Base-by-base conservation (phyloP, 2,329 filamentous ascomycete species). In the Colletotrichum sp. region DNA sequence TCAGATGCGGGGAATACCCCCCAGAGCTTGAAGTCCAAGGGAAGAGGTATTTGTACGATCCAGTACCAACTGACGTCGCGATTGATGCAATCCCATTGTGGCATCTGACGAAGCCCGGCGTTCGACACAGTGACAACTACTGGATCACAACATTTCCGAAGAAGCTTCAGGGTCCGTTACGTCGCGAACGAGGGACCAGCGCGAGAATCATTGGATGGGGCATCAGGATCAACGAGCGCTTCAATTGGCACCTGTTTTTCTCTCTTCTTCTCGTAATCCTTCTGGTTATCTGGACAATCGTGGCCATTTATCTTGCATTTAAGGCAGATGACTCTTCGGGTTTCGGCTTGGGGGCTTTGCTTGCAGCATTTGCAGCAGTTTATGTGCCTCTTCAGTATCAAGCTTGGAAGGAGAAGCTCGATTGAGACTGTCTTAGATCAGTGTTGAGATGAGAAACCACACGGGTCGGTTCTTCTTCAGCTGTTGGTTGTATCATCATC, bases 71-170 rank as follows among this genome's bases (percentile, higher is more conserved):
- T 8, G 64, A 72, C 18, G 64, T 72, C 5, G 70, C 32, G 6
- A 8, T 72, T n/a, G 70, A 30, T 26, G 59, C 26, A 0, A 72
- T 72, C 16, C 63, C 52, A 3, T 21, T 62, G 26, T 68, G 70
- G 64, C 70, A 72, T 21, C n/a, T 62, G 1, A 67, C 64, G 4
- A 64, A 34, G 13, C 52, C 70, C 6, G 62, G 60, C 13, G 24
- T 32, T 0, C 63, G 21, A 7, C 70, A 72, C 36, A 72, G 52
- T 2, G 70, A 72, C 49, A 72, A 52, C 1, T 69, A 60, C 64
- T 72, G 70, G 70, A 52, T 62, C n/a, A 52, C 21, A 24, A 68
- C 32, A 8, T 72, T 72, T 18, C 70, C 70, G 2, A 72, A 72
- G 16, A 60, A 72, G 70, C 63, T 72, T 30, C 49, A 21, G 3